Conservation (phyloP, 768 basidiomycete genomes). For the Chiua virens region DNA sequence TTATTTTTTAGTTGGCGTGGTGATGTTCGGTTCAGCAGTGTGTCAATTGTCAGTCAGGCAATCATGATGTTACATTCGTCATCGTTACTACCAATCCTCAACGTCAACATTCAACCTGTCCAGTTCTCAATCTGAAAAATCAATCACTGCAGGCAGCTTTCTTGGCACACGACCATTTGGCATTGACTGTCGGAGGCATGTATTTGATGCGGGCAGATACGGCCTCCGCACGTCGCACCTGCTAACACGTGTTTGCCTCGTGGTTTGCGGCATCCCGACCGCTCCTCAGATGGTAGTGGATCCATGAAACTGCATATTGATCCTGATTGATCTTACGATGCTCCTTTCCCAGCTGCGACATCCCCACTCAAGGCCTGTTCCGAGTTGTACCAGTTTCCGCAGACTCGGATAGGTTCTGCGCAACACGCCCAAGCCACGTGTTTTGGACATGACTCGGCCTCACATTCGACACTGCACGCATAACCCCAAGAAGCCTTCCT, state of each 20-base stretch:
- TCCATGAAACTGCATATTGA: conserved; percentile 3
- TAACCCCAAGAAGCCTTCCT: conserved; percentile 10
- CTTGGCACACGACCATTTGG: too few species aligned
- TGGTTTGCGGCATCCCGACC: conserved; percentile 20
- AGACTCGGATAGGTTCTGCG: conserved; percentile 8
- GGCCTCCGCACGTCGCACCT: not conserved
- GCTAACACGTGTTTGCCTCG: conserved; percentile 15
- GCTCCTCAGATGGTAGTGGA: not conserved
- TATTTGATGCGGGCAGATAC: too few species aligned
- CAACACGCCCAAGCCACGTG: conserved; percentile 30
- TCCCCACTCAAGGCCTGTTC: conserved; percentile 8
- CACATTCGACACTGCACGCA: conserved; percentile 7
- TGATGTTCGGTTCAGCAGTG: too few species aligned
- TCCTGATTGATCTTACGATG: conserved; percentile 19
- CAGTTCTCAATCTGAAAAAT: too few species aligned
- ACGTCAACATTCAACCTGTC: too few species aligned
- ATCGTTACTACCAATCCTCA: too few species aligned
- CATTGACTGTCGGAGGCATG: too few species aligned
- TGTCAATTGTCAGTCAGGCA: too few species aligned
- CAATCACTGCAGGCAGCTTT: too few species aligned
- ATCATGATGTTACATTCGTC: too few species aligned
- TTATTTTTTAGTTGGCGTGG: not conserved
- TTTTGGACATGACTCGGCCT: conserved; percentile 14
- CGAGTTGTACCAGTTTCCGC: conserved; percentile 8
- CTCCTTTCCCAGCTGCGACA: conserved; percentile 4